Percentiles rank a stretch among this genome's conserved stretches.
Evolutionary conservation across 345 rosid genomes (phyloP).

Genomic region (Crucihimalaya himalaica): DNA sequence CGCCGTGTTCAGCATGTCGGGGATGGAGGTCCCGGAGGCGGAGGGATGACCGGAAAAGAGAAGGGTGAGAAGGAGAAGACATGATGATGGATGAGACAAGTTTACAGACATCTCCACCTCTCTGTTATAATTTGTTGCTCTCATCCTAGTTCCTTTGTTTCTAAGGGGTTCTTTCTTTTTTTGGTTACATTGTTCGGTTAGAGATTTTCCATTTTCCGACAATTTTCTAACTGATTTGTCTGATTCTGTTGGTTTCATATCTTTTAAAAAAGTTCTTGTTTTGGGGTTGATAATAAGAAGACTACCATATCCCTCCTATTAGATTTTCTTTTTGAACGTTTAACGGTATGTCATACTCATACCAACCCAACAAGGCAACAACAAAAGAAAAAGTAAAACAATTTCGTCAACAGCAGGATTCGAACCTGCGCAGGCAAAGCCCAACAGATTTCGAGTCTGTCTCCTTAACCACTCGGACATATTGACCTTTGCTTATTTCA

Average conservation of each 20-base stretch:
- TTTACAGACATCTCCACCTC: conserved; percentile 12
- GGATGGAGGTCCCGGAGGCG: not conserved
- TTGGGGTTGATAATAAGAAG: not conserved
- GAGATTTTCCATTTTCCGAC: not conserved
- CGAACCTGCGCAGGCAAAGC: conserved; percentile 99
- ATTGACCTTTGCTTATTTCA: not conserved
- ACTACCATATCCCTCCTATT: not conserved
- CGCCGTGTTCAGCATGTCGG: not conserved
- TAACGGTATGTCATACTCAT: not conserved
- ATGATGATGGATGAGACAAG: conserved; percentile 23
- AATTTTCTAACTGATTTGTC: not conserved
- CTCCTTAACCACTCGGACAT: conserved; percentile 38
- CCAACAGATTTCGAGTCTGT: conserved; percentile 99
- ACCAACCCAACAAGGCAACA: too few species aligned
- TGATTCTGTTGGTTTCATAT: conserved; percentile 1
- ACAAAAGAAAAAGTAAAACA: not conserved
- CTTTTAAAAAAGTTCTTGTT: not conserved
- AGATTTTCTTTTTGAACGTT: not conserved
- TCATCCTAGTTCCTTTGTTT: conserved; percentile 2
- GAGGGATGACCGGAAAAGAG: not conserved
- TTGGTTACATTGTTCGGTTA: conserved; percentile 20
- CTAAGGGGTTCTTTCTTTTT: not conserved
- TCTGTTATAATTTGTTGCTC: not conserved
- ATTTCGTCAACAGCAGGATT: conserved; percentile 96
- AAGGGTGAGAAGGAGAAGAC: conserved; percentile 6